A percentile compares a stretch with the other conserved stretches of the same genome.
These are phyloP conservation scores for Penstemon newberryi DNA, from an alignment of 257 asterid genomes.

Conservation along the genomic window DNA sequence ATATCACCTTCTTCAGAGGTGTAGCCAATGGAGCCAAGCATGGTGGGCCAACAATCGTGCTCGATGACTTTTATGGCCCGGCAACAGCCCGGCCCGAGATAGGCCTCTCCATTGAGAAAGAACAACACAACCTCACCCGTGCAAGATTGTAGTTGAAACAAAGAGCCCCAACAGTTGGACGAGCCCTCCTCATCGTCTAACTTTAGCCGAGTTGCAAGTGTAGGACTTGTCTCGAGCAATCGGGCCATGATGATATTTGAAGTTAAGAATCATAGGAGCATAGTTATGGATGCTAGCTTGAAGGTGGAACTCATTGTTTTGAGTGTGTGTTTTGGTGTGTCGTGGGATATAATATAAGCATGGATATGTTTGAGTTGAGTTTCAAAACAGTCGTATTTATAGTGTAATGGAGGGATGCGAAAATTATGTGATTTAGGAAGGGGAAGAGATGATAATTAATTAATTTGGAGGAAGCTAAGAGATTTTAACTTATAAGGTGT, in stretches of 20 bases:
- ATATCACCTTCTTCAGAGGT: slow-evolving; percentile 53
- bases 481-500: too few species aligned
- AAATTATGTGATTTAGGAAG: too few species aligned
- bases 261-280: slow-evolving; percentile 28
- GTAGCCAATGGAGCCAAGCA: slow-evolving; percentile 67
- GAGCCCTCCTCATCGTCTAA: slow-evolving; percentile 38
- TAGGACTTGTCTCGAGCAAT: not conserved
- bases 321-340: too few species aligned
- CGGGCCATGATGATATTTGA: slow-evolving; percentile 26
- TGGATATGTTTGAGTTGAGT: too few species aligned
- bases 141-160: slow-evolving; percentile 62
- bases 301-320: slow-evolving; percentile 35
- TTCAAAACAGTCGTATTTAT: too few species aligned
- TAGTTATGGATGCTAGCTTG: slow-evolving; percentile 27
- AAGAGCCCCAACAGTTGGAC: slow-evolving; percentile 54
- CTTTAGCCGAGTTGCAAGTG: slow-evolving; percentile 33
- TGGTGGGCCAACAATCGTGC: slow-evolving; percentile 60
- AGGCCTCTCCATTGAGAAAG: slow-evolving; percentile 66
- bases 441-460: too few species aligned
- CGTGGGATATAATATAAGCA: too few species aligned
- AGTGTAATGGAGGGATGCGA: too few species aligned
- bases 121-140: slow-evolving; percentile 63
- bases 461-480: too few species aligned
- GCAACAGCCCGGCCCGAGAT: slow-evolving; percentile 69
- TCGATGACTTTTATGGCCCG: slow-evolving; percentile 57